Conservation (phyloP, 768 basidiomycete species). For the Solioccasus polychromus region DNA sequence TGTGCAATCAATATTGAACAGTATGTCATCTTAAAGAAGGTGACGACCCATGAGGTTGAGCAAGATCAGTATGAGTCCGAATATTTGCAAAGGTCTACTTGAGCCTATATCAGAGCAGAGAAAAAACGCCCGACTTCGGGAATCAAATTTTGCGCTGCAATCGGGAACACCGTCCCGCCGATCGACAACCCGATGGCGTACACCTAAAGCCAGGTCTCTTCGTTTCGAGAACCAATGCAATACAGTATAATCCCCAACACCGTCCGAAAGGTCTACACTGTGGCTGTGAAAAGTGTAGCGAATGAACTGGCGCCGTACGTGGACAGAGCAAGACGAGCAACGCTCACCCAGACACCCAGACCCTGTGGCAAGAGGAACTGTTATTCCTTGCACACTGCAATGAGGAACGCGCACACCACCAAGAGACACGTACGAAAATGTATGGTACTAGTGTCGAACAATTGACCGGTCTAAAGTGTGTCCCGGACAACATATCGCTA, state of each 20-base stretch:
- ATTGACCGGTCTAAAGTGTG: constrained; percentile 59
- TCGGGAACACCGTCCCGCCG: constrained; percentile 69
- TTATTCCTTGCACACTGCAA: constrained; percentile 69
- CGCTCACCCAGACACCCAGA: constrained; percentile 57
- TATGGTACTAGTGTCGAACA: constrained; percentile 73
- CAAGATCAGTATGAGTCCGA: constrained; percentile 60
- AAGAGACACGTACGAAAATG: constrained; percentile 44
- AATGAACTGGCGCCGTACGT: background rate
- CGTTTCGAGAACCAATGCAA: constrained; percentile 73
- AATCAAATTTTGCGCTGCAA: constrained; percentile 54
- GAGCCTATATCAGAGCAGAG: constrained; percentile 45
- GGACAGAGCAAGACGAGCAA: too few species aligned
- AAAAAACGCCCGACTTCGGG: constrained; percentile 49
- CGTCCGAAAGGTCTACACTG: constrained; percentile 60
- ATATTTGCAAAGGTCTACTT: constrained; percentile 71
- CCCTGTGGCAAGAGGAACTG: constrained; percentile 78
- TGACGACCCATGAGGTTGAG: constrained; percentile 49
- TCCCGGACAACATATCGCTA: constrained; percentile 36
- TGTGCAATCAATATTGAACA: background rate
- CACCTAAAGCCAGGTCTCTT: constrained; percentile 55
- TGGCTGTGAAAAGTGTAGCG: constrained; percentile 10
- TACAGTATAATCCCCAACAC: constrained; percentile 55
- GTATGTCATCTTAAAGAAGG: background rate
- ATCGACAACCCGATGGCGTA: constrained; percentile 64
- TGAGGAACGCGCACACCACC: constrained; percentile 57